Evolutionary conservation across 192 early-diverging fungal genomes (phyloP), one percentile per base, ranked within the genome.

Genomic region (Diversispora epigaea): DNA sequence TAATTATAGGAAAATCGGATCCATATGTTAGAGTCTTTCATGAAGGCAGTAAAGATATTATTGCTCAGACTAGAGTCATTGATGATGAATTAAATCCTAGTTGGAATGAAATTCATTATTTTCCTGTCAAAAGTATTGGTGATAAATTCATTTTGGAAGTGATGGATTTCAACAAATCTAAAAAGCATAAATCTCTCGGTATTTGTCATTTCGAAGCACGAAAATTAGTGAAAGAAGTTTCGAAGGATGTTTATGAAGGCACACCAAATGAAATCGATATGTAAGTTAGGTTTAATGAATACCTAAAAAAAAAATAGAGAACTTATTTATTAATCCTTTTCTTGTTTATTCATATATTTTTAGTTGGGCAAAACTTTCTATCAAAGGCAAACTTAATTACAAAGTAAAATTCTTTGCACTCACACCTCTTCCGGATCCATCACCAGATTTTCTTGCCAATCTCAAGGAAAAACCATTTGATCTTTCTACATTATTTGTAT

Each of bases 31-130:
- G 92, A 60, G 81, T 98, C 25, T 79, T 68, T 66, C 32, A 32
- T n/a, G 0, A 6, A 10, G 77, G 77, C 46, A 68, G 75, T 15
- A 76, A 76, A 43, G 76, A 80, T 15, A 82, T 89, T 77, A 73
- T 84, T 17, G 82, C 93, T 64, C 92, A 88, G 49, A 95, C 95
- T 15, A 89, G 91, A 40, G 85, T 90, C 77, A 92, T 94, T 77
- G 87, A 91, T 21, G 91, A 93, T 75, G 89, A 91, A 19, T 76
- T 97, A 65, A 88, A 95, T 66, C 97, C 97, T 3, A 86, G 89
- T 41, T 99, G 96, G 95, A 91, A 96, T 80, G 94, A 96, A 83
- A 89, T 88, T 32, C 87, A 93, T 44, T 96, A 94, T 75, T 85
- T 93, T 15, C 90, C 94, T n/a, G 85, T 92, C 63, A 93, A 91